These are phyloP conservation scores for Chalciporus chontae DNA, from an alignment of 768 basidiomycete species.

Conservation along the genomic window DNA sequence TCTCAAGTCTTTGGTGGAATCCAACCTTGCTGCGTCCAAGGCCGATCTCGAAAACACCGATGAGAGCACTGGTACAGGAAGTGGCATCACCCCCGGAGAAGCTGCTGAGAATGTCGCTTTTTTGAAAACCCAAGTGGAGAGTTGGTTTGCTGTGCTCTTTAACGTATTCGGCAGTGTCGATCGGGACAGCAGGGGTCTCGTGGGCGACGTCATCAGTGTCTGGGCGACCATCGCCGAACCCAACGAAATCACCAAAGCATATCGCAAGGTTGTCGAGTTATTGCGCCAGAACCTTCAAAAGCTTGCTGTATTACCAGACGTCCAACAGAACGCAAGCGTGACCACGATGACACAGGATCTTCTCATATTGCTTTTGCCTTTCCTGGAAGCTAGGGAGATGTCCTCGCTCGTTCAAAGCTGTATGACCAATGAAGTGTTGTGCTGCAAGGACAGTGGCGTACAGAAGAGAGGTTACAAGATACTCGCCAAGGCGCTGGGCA, in stretches of 20 bases:
- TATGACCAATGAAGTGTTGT: constrained; percentile 63
- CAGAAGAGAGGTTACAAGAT: constrained; percentile 96
- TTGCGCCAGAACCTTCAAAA: constrained; percentile 61
- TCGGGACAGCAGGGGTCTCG: constrained; percentile 67
- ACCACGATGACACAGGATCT: constrained; percentile 77
- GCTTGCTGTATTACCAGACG: constrained; percentile 31
- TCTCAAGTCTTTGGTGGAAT: constrained; percentile 78
- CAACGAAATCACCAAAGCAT: constrained; percentile 79
- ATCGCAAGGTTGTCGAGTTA: constrained; percentile 68
- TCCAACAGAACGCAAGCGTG: constrained; percentile 39
- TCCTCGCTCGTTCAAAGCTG: constrained; percentile 65
- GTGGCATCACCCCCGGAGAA: constrained; percentile 48
- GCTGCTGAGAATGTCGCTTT: constrained; percentile 67
- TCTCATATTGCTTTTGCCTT: constrained; percentile 77
- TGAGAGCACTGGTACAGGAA: constrained; percentile 23
- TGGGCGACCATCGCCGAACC: constrained; percentile 82
- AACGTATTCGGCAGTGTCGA: constrained; percentile 90
- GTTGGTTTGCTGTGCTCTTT: constrained; percentile 93
- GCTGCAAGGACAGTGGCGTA: constrained; percentile 77
- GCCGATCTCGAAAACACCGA: constrained; percentile 28
- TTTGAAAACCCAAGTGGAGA: constrained; percentile 76
- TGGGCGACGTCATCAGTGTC: constrained; percentile 84
- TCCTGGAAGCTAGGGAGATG: constrained; percentile 60
- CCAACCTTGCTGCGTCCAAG: constrained; percentile 55
- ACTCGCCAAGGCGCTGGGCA: constrained; percentile 69